These are phyloP conservation scores for Babesia ovis DNA, from an alignment of 169 alveolate species.

Conservation along the genomic window DNA sequence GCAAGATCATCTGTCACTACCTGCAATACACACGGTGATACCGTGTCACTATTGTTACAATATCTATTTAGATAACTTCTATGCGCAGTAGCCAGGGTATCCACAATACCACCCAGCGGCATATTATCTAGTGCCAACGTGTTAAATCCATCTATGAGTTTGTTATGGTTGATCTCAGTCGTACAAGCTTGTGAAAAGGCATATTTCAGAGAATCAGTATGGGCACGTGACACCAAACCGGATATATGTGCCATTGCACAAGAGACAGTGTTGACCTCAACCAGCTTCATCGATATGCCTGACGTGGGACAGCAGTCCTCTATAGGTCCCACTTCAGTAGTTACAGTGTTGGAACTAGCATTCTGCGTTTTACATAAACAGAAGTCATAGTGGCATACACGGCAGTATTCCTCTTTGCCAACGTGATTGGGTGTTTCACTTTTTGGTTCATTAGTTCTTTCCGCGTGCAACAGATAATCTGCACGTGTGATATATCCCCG, in stretches of 20 bases:
- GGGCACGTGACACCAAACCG: slow-evolving; percentile 36
- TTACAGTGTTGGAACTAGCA: not conserved
- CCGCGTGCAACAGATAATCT: slow-evolving; percentile 47
- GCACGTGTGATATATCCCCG: slow-evolving; percentile 44
- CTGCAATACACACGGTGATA: slow-evolving; percentile 34
- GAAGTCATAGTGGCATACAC: slow-evolving; percentile 38
- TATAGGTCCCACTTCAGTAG: not conserved
- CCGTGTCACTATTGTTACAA: slow-evolving; percentile 19
- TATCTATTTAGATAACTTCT: slow-evolving; percentile 24
- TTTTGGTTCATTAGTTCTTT: not conserved
- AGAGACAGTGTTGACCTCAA: slow-evolving; percentile 53
- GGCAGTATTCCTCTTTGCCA: slow-evolving; percentile 25
- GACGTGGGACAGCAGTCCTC: not conserved
- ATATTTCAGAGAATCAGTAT: slow-evolving; percentile 18
- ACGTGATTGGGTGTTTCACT: too few relatives aligned
- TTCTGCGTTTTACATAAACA: slow-evolving; percentile 36
- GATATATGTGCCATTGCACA: slow-evolving; percentile 44
- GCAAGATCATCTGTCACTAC: slow-evolving; percentile 36
- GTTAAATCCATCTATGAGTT: not conserved
- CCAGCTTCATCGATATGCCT: slow-evolving; percentile 30
- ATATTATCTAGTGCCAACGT: slow-evolving; percentile 28
- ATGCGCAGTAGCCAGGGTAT: slow-evolving; percentile 51
- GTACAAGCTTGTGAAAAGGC: not conserved
- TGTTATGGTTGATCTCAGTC: not conserved
- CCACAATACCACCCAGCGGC: slow-evolving; percentile 44